Percentiles rank a stretch among this genome's conserved stretches.
These are phyloP conservation scores for Alternaria incomplexa DNA, from an alignment of 2,329 filamentous ascomycete species.

Conservation along the genomic window DNA sequence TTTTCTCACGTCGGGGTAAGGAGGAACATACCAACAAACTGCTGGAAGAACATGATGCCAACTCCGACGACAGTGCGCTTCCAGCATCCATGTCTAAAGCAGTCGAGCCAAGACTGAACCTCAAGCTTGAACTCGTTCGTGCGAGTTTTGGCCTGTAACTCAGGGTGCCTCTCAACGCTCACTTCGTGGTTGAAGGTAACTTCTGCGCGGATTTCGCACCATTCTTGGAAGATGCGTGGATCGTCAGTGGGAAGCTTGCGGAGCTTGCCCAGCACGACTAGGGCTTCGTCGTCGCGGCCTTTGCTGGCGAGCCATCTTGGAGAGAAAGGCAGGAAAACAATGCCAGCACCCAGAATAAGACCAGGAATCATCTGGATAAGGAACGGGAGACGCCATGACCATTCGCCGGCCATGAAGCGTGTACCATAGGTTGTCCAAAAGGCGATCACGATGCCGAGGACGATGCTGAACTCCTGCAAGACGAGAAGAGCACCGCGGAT, in stretches of 20 bases:
- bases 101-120: conserved; percentile 54
- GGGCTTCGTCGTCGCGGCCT: conserved; percentile 54
- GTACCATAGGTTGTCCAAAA: conserved; percentile 64
- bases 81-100: conserved; percentile 55
- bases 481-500: conserved; percentile 59
- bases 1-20: not conserved
- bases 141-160: conserved; percentile 36
- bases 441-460: conserved; percentile 57
- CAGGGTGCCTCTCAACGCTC: conserved; percentile 47
- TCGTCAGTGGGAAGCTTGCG: conserved; percentile 58
- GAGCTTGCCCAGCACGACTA: conserved; percentile 56
- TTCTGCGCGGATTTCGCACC: conserved; percentile 60
- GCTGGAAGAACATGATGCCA: conserved; percentile 54
- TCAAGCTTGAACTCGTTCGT: conserved; percentile 53
- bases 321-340: conserved; percentile 60
- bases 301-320: conserved; percentile 60
- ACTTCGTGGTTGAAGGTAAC: conserved; percentile 59
- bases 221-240: conserved; percentile 59
- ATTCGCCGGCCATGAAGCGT: conserved; percentile 49
- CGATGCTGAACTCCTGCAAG: conserved; percentile 56
- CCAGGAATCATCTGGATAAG: conserved; percentile 55
- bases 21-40: conserved; percentile 44
- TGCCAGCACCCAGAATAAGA: conserved; percentile 48
- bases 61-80: conserved; percentile 51
- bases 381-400: conserved; percentile 57